Evolutionary conservation across 345 rosid species (phyloP).

Genomic region (Salix brachista): DNA sequence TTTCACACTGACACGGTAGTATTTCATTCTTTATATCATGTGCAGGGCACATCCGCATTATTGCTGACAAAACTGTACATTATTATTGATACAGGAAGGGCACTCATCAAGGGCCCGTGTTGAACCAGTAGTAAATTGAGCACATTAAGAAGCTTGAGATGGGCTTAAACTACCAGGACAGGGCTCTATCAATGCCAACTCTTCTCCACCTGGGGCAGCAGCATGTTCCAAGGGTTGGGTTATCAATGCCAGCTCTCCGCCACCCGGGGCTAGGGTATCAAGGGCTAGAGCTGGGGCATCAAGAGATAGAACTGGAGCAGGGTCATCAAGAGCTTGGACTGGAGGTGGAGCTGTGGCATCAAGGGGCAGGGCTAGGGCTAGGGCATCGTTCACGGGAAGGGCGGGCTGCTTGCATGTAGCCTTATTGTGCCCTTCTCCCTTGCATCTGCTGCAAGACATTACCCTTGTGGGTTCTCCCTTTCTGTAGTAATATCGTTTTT

Average conservation of each 20-base stretch:
- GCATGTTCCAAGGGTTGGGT: not conserved
- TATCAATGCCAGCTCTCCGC: not conserved
- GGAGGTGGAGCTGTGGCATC: not conserved
- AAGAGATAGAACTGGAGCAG: not conserved
- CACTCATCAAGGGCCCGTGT: not conserved
- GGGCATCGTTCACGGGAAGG: not conserved
- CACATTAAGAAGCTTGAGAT: not conserved
- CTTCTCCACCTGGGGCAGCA: not conserved
- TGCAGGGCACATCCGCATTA: not conserved
- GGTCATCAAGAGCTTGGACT: not conserved
- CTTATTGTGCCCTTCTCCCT: slow-evolving; percentile 80
- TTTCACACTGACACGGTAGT: not conserved
- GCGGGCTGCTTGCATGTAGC: slow-evolving; percentile 62
- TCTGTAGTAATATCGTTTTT: slow-evolving; percentile 35
- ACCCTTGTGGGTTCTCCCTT: slow-evolving; percentile 46
- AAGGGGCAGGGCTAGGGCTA: not conserved
- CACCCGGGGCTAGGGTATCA: not conserved
- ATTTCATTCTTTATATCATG: not conserved
- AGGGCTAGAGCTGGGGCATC: not conserved
- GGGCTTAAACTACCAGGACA: not conserved
- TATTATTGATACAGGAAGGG: not conserved
- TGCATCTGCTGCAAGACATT: slow-evolving; percentile 68
- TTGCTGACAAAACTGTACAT: not conserved
- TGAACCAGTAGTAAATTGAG: not conserved
- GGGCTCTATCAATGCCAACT: slow-evolving; percentile 6